phyloP scores from a whole-genome alignment of 768 basidiomycete species.

The Chlorophyllum brunneum region DNA sequence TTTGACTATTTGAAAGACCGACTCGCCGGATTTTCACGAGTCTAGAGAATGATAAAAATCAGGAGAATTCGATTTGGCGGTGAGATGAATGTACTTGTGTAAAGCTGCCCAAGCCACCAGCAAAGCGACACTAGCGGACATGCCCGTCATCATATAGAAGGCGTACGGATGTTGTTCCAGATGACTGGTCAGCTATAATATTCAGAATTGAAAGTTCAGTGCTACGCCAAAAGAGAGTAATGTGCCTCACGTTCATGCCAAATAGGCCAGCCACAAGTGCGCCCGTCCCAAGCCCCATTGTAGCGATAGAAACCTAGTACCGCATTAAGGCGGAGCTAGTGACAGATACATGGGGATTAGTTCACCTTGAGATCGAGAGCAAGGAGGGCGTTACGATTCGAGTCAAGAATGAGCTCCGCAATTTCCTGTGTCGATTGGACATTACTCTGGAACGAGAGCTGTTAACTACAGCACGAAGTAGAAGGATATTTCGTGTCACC shows the following conservation, averaged over 20 bases:
- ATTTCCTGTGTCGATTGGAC: conserved; percentile 98
- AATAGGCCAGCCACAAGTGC: conserved; percentile 89
- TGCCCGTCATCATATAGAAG: conserved; percentile 61
- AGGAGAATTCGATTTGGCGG: conserved; percentile 9
- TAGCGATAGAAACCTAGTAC: conserved; percentile 84
- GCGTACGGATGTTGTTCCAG: conserved; percentile 72
- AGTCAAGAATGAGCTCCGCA: conserved; percentile 92
- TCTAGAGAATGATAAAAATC: conserved; percentile 21
- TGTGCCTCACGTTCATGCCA: conserved; percentile 85
- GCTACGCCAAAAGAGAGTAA: conserved; percentile 7
- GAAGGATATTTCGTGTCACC: conserved; percentile 34
- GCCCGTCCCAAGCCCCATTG: conserved; percentile 88
- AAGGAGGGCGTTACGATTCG: conserved; percentile 89
- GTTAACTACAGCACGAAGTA: neutral
- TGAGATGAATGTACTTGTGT: conserved; percentile 42
- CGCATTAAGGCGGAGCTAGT: conserved; percentile 9
- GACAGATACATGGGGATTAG: conserved; percentile 11
- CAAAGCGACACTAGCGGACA: conserved; percentile 54
- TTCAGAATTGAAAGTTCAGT: conserved; percentile 14
- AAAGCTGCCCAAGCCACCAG: conserved; percentile 65
- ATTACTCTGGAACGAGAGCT: conserved; percentile 54
- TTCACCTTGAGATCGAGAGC: conserved; percentile 84
- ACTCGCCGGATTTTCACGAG: conserved; percentile 45
- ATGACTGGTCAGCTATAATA: conserved; percentile 61
- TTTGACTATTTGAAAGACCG: conserved; percentile 35